A percentile compares a stretch with the other conserved stretches of the same genome.
phyloP scores from a whole-genome alignment of 495 filamentous ascomycete species.

The Xylaria nigripes region DNA sequence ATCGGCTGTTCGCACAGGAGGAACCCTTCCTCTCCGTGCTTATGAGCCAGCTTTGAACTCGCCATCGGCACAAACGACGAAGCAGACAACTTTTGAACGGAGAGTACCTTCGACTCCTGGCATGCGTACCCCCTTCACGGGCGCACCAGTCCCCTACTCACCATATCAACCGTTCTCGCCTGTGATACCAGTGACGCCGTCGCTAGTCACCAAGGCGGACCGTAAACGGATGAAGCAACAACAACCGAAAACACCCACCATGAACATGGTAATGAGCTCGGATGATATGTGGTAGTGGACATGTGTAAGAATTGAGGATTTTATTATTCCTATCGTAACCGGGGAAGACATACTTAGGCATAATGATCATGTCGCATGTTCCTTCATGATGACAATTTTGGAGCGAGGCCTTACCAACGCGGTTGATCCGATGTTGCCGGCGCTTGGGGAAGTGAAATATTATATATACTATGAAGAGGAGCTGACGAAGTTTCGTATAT shows the following conservation, averaged over 20 bases:
- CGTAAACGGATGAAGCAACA: constrained; percentile 57
- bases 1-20: constrained; percentile 38
- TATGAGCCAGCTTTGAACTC: constrained; percentile 49
- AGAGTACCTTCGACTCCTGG: constrained; percentile 42
- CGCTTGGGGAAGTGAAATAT: constrained; percentile 2
- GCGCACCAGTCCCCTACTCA: constrained; percentile 70
- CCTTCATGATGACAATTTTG: not conserved
- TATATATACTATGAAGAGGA: constrained; percentile 8
- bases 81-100: constrained; percentile 71
- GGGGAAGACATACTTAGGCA: not conserved
- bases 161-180: constrained; percentile 91
- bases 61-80: constrained; percentile 49
- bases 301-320: constrained; percentile 12
- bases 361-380: constrained; percentile 1
- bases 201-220: constrained; percentile 66
- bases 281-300: constrained; percentile 46
- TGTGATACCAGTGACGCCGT: constrained; percentile 78
- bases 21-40: constrained; percentile 52
- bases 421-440: not conserved
- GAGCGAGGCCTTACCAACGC: not conserved
- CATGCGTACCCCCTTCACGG: constrained; percentile 57
- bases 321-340: not conserved
- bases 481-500: too few species aligned
- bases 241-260: constrained; percentile 47
- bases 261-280: constrained; percentile 44